phyloP scores from a whole-genome alignment of 192 early-diverging fungal genomes.

The Chytriomyces confervae region DNA sequence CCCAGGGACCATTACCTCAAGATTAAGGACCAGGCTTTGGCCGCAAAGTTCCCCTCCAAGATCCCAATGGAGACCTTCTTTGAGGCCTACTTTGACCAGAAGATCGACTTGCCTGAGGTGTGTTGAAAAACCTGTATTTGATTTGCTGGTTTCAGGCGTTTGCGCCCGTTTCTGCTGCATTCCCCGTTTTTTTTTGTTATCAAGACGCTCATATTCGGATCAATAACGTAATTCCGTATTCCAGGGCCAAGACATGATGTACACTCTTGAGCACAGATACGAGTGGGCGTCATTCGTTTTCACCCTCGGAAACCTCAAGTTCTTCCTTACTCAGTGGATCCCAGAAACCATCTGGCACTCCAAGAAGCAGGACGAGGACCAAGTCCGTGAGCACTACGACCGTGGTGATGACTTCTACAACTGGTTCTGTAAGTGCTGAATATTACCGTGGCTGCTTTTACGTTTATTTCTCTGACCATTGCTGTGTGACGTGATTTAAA shows the following conservation, averaged over 20 bases:
- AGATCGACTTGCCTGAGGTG: conserved; percentile 82
- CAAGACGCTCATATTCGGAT: no score
- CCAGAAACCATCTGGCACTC: conserved; percentile 98
- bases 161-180: background rate
- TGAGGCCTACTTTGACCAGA: conserved; percentile 94
- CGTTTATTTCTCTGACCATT: no score
- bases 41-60: conserved; percentile 78
- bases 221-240: background rate
- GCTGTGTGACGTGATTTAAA: no score
- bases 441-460: background rate
- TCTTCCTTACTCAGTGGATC: conserved; percentile 95
- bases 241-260: conserved; percentile 73
- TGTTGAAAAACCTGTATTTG: background rate
- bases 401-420: conserved; percentile 98
- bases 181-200: no score
- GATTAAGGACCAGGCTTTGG: conserved; percentile 81
- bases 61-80: conserved; percentile 99
- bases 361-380: conserved; percentile 95
- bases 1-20: conserved; percentile 87
- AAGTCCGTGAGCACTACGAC: conserved; percentile 98
- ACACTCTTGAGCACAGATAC: conserved; percentile 87
- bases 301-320: conserved; percentile 83
- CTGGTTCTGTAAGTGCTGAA: conserved; percentile 70
- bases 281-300: conserved; percentile 94
- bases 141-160: background rate